phyloP scores from a whole-genome alignment of 1,284 basidiomycete genomes.

The Ceratorhiza oryzae-sativae region DNA sequence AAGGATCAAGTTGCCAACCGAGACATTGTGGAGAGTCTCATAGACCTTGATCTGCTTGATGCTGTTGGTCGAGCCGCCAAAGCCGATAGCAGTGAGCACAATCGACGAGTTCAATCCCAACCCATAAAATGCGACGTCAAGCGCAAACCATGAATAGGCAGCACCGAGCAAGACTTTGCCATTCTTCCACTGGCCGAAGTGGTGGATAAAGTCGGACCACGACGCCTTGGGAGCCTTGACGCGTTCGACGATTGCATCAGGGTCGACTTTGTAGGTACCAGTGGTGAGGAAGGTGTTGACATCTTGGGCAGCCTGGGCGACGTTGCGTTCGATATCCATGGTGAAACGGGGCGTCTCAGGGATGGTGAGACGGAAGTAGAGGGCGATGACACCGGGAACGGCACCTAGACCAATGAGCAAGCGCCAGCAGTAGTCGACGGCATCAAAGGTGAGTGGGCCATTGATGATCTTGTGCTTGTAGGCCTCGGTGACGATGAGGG shows the following conservation, averaged over 20 bases:
- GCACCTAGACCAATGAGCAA: constrained; percentile 57
- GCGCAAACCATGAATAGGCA: constrained; percentile 81
- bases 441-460: constrained; percentile 54
- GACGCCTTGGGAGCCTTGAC: constrained; percentile 70
- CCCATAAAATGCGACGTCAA: constrained; percentile 62
- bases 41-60: constrained; percentile 49
- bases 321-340: constrained; percentile 87
- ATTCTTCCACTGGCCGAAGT: constrained; percentile 57
- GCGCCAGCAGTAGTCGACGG: constrained; percentile 58
- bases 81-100: constrained; percentile 60
- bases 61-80: constrained; percentile 48
- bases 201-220: constrained; percentile 64
- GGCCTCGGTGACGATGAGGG: constrained; percentile 69
- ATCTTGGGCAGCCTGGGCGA: constrained; percentile 72
- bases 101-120: constrained; percentile 80
- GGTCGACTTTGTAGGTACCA: constrained; percentile 60
- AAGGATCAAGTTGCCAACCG: constrained; percentile 60
- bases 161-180: constrained; percentile 54
- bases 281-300: constrained; percentile 68
- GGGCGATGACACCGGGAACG: constrained; percentile 54
- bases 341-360: constrained; percentile 76
- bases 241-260: constrained; percentile 63
- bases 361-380: constrained; percentile 58
- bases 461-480: constrained; percentile 70
- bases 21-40: constrained; percentile 52